Evolutionary conservation across 2,329 filamentous ascomycete genomes (phyloP).

Genomic region (Neonectria sp.): DNA sequence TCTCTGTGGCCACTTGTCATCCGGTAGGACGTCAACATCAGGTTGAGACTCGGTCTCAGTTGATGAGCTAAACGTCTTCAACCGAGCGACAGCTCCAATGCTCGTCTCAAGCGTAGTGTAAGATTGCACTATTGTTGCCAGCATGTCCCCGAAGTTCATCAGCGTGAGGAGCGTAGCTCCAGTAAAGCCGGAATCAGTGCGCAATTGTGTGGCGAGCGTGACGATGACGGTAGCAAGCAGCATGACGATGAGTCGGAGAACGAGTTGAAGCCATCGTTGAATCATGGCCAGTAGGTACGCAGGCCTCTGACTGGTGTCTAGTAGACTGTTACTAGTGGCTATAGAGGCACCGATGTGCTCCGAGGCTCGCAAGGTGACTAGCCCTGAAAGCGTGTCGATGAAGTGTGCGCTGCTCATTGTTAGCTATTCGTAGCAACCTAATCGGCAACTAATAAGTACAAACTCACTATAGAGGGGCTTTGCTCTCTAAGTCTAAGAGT

Average conservation of each 20-base stretch:
- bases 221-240: constrained; percentile 64
- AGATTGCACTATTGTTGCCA: constrained; percentile 47
- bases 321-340: constrained; percentile 60
- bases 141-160: constrained; percentile 50
- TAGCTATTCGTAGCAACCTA: neutral
- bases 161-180: constrained; percentile 58
- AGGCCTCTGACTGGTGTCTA: constrained; percentile 70
- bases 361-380: constrained; percentile 70
- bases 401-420: constrained; percentile 57
- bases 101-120: constrained; percentile 54
- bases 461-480: constrained; percentile 65
- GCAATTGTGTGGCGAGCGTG: constrained; percentile 60
- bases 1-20: constrained; percentile 25
- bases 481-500: constrained; percentile 71
- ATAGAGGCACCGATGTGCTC: constrained; percentile 59
- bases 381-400: constrained; percentile 67
- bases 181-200: constrained; percentile 52
- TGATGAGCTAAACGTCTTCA: constrained; percentile 27
- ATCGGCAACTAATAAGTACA: no score
- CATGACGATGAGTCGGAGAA: constrained; percentile 65
- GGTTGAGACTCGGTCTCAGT: constrained; percentile 14
- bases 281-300: constrained; percentile 71
- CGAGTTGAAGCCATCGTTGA: constrained; percentile 70
- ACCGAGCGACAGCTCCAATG: constrained; percentile 48
- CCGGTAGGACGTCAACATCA: neutral